Conservation (phyloP, 2,329 filamentous ascomycete species). For the Rutstroemia sydowiana region DNA sequence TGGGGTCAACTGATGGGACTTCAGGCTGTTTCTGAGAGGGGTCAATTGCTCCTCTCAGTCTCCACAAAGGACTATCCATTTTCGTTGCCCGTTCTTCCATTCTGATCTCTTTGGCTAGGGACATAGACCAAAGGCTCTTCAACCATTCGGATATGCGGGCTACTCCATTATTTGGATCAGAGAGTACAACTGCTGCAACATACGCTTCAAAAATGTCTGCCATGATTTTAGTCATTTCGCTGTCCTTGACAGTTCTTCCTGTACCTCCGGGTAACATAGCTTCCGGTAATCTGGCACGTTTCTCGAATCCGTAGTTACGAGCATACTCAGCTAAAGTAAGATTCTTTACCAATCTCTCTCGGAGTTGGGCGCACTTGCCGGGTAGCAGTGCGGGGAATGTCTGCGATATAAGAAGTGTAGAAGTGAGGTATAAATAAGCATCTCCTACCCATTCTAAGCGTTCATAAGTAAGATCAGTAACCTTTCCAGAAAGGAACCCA, state of each 20-base stretch:
- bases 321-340: slow-evolving; percentile 66
- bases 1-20: neutral
- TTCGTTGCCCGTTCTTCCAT: slow-evolving; percentile 28
- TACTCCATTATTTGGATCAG: slow-evolving; percentile 57
- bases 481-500: slow-evolving; percentile 15
- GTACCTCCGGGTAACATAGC: neutral
- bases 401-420: slow-evolving; percentile 66
- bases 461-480: slow-evolving; percentile 55
- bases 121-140: slow-evolving; percentile 63
- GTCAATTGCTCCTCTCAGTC: slow-evolving; percentile 16
- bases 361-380: slow-evolving; percentile 66
- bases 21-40: slow-evolving; percentile 5
- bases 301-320: slow-evolving; percentile 61
- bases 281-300: slow-evolving; percentile 45
- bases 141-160: slow-evolving; percentile 61
- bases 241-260: slow-evolving; percentile 30
- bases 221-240: slow-evolving; percentile 61
- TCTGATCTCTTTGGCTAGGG: slow-evolving; percentile 48
- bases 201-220: slow-evolving; percentile 92
- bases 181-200: slow-evolving; percentile 68
- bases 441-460: slow-evolving; percentile 85
- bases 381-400: slow-evolving; percentile 59
- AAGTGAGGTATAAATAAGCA: slow-evolving; percentile 71
- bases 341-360: slow-evolving; percentile 77
- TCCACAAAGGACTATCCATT: slow-evolving; percentile 25